These are phyloP conservation scores for Penicillium roqueforti DNA, from an alignment of 495 filamentous ascomycete genomes.

Conservation along the genomic window DNA sequence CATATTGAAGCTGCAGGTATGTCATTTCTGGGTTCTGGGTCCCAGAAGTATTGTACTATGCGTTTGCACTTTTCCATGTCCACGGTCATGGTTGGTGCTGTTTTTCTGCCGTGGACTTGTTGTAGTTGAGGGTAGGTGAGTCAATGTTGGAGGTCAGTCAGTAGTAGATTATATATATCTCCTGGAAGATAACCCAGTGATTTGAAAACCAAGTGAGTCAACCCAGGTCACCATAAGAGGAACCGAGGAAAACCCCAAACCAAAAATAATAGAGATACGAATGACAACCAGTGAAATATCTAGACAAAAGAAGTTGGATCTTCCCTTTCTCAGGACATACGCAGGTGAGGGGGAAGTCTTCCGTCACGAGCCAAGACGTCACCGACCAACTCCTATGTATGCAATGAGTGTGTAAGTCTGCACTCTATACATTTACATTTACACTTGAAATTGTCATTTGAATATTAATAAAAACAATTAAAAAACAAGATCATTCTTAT, in stretches of 20 bases:
- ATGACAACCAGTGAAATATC: not conserved
- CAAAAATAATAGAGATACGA: not conserved
- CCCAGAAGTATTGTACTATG: slow-evolving; percentile 92
- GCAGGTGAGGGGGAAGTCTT: not conserved
- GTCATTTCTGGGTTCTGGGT: slow-evolving; percentile 86
- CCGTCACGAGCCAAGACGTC: slow-evolving; percentile 10
- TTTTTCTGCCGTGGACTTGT: not conserved
- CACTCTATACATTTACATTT: no score
- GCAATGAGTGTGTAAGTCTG: no score
- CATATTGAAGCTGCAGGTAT: slow-evolving; percentile 67
- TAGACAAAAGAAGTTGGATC: not conserved
- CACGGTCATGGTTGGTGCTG: slow-evolving; percentile 43
- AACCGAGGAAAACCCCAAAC: no score
- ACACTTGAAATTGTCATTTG: not conserved
- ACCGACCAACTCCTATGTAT: not conserved
- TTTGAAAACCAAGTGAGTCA: not conserved
- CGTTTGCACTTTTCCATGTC: slow-evolving; percentile 69
- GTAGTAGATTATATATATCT: not conserved
- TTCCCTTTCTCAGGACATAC: not conserved
- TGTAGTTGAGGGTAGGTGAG: not conserved
- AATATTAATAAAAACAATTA: not conserved
- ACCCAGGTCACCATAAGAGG: not conserved
- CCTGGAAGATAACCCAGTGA: not conserved
- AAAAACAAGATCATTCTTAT: not conserved
- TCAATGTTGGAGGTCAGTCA: not conserved